A percentile compares a stretch with the other conserved stretches of the same genome.
These are phyloP conservation scores for Colletotrichum brevisporum DNA, from an alignment of 2,329 filamentous ascomycete species.

Conservation along the genomic window DNA sequence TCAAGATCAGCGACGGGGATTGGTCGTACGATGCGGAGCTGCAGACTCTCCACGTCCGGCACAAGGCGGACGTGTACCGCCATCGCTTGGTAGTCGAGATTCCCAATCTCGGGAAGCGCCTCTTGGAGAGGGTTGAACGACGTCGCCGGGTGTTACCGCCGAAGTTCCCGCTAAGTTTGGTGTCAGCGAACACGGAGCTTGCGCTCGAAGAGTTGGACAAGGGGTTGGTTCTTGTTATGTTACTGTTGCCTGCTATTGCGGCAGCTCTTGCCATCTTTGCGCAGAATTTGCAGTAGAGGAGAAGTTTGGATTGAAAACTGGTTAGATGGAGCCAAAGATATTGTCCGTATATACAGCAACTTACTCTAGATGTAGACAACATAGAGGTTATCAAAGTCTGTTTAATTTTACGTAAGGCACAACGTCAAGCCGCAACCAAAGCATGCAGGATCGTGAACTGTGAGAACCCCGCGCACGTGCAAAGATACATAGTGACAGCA, in stretches of 20 bases:
- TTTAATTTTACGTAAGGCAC: too few relatives aligned
- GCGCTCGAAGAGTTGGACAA: slow-evolving; percentile 31
- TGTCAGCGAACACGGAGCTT: slow-evolving; percentile 24
- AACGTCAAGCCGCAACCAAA: background rate
- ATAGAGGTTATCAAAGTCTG: too few relatives aligned
- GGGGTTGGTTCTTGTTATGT: slow-evolving; percentile 9
- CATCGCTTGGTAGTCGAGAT: slow-evolving; percentile 47
- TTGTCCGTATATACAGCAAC: too few relatives aligned
- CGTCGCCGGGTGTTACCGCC: slow-evolving; percentile 32
- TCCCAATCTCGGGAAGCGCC: slow-evolving; percentile 43
- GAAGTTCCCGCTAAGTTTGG: slow-evolving; percentile 27
- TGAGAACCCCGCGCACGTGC: background rate
- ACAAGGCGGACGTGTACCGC: slow-evolving; percentile 31
- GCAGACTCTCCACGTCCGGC: slow-evolving; percentile 50
- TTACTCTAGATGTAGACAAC: too few relatives aligned
- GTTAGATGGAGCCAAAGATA: too few relatives aligned
- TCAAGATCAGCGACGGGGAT: slow-evolving; percentile 48
- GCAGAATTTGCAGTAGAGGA: background rate
- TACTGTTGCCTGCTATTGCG: slow-evolving; percentile 20
- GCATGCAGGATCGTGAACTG: background rate
- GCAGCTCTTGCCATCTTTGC: slow-evolving; percentile 15
- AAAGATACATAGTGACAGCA: background rate
- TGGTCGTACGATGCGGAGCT: slow-evolving; percentile 47
- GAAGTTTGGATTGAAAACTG: too few relatives aligned
- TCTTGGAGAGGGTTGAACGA: slow-evolving; percentile 38